Evolutionary conservation across 2,329 filamentous ascomycete genomes (phyloP).

Genomic region (Exophiala calicioides): DNA sequence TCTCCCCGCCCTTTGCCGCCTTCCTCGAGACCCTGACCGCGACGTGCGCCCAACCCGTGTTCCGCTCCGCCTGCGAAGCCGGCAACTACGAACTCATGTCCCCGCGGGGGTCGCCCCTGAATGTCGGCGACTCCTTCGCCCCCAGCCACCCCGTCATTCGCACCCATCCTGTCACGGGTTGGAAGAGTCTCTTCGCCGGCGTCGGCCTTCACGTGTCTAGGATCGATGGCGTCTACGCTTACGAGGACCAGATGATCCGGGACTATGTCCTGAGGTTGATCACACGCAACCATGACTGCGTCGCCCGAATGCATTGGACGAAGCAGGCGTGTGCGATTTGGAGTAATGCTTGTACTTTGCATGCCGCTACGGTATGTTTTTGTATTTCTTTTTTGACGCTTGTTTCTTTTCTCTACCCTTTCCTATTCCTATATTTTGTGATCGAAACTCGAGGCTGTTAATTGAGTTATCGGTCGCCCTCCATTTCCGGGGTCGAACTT

Average conservation of each 20-base stretch:
- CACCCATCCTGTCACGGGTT: conserved; percentile 65
- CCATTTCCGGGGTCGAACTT: not conserved
- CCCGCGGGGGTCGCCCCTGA: conserved; percentile 55
- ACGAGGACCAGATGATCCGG: conserved; percentile 42
- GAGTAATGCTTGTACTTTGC: conserved; percentile 27
- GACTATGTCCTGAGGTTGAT: conserved; percentile 39
- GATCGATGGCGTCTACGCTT: conserved; percentile 49
- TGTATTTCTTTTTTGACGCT: not conserved
- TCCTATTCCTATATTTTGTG: not conserved
- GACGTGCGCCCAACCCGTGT: conserved; percentile 54
- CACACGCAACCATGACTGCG: conserved; percentile 42
- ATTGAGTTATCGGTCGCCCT: not conserved
- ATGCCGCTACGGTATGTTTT: conserved; percentile 23
- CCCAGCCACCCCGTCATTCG: conserved; percentile 59
- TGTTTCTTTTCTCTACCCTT: not conserved
- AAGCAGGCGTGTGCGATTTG: conserved; percentile 28
- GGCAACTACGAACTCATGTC: conserved; percentile 39
- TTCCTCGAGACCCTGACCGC: conserved; percentile 63
- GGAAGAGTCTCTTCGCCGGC: conserved; percentile 57
- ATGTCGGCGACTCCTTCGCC: conserved; percentile 53
- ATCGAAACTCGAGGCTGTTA: not conserved
- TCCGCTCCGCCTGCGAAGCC: conserved; percentile 49
- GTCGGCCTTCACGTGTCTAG: conserved; percentile 43
- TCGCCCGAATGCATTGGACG: conserved; percentile 29
- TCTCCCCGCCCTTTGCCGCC: conserved; percentile 53